Evolutionary conservation across 495 filamentous ascomycete genomes (phyloP).

Genomic region (Filosporella fistucella): DNA sequence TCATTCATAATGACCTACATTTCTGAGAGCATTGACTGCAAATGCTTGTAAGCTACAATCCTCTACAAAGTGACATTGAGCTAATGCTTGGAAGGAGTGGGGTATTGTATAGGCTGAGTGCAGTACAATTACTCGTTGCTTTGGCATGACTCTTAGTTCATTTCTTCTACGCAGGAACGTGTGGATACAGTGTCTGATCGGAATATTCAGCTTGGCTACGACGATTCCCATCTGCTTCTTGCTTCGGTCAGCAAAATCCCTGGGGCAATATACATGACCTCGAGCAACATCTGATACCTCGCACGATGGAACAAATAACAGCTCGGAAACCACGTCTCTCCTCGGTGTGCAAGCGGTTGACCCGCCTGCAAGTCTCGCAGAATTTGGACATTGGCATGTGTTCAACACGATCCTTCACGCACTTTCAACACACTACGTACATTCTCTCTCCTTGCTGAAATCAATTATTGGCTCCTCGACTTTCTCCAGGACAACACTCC

Average conservation of each 20-base stretch:
- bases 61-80: not conserved
- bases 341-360: too few species aligned
- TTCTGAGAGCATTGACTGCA: constrained; percentile 2
- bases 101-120: constrained; percentile 5
- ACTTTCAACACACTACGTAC: not conserved
- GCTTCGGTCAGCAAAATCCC: too few species aligned
- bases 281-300: too few species aligned
- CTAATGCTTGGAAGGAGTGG: constrained; percentile 3
- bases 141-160: constrained; percentile 2
- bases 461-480: not conserved
- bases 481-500: not conserved
- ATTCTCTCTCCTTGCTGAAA: constrained; percentile 5
- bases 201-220: not conserved
- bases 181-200: constrained; percentile 8
- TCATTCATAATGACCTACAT: constrained; percentile 7
- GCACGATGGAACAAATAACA: too few species aligned
- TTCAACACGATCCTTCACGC: constrained; percentile 1
- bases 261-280: too few species aligned
- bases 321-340: not conserved
- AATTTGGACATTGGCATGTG: too few species aligned
- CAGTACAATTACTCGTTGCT: not conserved
- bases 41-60: not conserved
- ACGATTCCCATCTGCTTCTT: constrained; percentile 1
- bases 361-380: too few species aligned
- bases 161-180: constrained; percentile 8